phyloP scores from a whole-genome alignment of 2,329 filamentous ascomycete genomes.

The Byssochlamys sp. region DNA sequence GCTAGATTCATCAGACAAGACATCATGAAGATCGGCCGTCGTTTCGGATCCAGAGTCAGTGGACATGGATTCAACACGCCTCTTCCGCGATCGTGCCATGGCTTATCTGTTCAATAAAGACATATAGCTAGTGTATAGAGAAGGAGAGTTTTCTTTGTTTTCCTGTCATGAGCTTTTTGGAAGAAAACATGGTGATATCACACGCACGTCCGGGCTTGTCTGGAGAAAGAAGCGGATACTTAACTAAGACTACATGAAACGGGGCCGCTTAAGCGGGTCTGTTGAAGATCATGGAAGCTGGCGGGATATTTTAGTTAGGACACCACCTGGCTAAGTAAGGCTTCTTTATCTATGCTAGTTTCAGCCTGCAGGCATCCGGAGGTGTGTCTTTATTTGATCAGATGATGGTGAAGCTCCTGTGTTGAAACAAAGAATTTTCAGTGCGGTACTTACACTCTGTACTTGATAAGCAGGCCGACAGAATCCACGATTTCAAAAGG shows the following conservation, averaged over 20 bases:
- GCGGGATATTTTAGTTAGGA: background rate
- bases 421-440: too few relatives aligned
- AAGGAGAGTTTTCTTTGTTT: background rate
- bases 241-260: background rate
- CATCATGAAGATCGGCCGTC: slow-evolving; percentile 7
- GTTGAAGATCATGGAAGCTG: background rate
- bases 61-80: background rate
- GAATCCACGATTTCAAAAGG: background rate
- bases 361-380: background rate
- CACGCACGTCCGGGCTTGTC: slow-evolving; percentile 1
- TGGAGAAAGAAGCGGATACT: background rate
- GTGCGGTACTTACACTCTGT: background rate
- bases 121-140: background rate
- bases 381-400: too few relatives aligned
- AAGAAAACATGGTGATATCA: background rate
- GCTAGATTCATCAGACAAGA: slow-evolving; percentile 36
- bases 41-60: background rate
- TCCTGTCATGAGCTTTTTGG: background rate
- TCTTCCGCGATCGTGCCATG: background rate
- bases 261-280: slow-evolving; percentile 1
- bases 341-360: background rate
- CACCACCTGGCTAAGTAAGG: background rate
- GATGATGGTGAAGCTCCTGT: too few relatives aligned
- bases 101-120: background rate
- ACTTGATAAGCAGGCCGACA: background rate